Base-by-base conservation (phyloP, 306 rosid genomes). In the Acmispon strigosus region DNA sequence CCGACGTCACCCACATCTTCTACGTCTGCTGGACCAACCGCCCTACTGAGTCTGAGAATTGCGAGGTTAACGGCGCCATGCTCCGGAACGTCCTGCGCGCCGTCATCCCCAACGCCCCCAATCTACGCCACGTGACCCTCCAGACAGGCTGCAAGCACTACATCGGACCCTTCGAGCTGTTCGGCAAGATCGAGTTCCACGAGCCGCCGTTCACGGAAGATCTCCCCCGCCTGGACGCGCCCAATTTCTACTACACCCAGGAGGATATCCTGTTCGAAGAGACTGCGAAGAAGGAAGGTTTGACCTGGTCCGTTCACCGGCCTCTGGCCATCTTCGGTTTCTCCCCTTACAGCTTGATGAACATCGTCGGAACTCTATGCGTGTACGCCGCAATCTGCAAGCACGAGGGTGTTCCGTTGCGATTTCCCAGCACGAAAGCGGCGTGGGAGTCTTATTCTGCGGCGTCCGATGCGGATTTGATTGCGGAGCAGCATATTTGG, bases 401-500 rank as follows among this genome's bases (percentile, higher is more conserved):
- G 64, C 91, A 90, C 52, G 86, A 87, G 65, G 84, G 85, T 0
- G 6, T 48, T 55, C 85, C 88, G 2, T 62, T 90, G 82, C 79
- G 50, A 39, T 90, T 90, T 62, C 96, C 96, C 0, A 91, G 96
- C 1, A 72, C 75, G 0, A 80, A 56, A 12, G 76, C 2, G 17
- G 86, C 82, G 5, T 87, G 93, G 93, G 89, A 85, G 20, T 14
- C 56, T 48, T 87, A 76, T 54, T 47, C 60, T 1, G 56, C 12
- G 13, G 85, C 71, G 24, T 82, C 96, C 1, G 96, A 90, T 65
- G 93, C 89, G 0, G 93, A 90, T 83, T 72, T 89, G 82, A 76
- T 86, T 4, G 96, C 93, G 2, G 96, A 90, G 84, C 96, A 90
- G 59, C 93, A 90, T 1, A 85, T 87, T 16, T 87, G 92, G 96